These are phyloP conservation scores for Ramichloridium luteum DNA, from an alignment of 2,329 filamentous ascomycete genomes.

Conservation along the genomic window DNA sequence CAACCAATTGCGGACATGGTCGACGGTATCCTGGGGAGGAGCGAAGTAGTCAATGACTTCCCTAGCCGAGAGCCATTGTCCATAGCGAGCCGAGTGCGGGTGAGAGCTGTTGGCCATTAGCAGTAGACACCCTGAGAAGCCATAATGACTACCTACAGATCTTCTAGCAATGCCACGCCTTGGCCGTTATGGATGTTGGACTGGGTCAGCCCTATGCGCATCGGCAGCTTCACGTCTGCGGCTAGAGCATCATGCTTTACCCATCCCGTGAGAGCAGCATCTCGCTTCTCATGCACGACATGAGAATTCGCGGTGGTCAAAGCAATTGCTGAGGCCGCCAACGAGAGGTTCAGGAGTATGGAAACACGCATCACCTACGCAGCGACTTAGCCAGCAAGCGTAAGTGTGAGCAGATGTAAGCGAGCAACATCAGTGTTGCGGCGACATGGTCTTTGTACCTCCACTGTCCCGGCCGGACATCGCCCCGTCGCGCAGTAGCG, in stretches of 20 bases:
- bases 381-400: too few species aligned
- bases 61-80: constrained; percentile 27
- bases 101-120: constrained; percentile 16
- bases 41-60: constrained; percentile 31
- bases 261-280: constrained; percentile 17
- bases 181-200: constrained; percentile 32
- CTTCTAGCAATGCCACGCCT: constrained; percentile 3
- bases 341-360: too few species aligned
- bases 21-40: constrained; percentile 24
- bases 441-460: too few species aligned
- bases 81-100: constrained; percentile 27
- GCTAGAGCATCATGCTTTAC: constrained; percentile 22
- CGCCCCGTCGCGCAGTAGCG: too few species aligned
- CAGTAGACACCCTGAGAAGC: too few species aligned
- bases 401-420: too few species aligned
- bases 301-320: too few species aligned
- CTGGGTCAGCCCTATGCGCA: constrained; percentile 37
- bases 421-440: too few species aligned
- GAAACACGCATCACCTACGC: too few species aligned
- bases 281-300: constrained; percentile 22
- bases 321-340: too few species aligned
- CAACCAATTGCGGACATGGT: constrained; percentile 30
- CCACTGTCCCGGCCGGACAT: too few species aligned
- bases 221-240: constrained; percentile 28
- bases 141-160: constrained; percentile 4